A percentile compares a stretch with the other conserved stretches of the same genome.
Conservation (phyloP, 139 green algal genomes). For the Limnomonas spitsbergensis region DNA sequence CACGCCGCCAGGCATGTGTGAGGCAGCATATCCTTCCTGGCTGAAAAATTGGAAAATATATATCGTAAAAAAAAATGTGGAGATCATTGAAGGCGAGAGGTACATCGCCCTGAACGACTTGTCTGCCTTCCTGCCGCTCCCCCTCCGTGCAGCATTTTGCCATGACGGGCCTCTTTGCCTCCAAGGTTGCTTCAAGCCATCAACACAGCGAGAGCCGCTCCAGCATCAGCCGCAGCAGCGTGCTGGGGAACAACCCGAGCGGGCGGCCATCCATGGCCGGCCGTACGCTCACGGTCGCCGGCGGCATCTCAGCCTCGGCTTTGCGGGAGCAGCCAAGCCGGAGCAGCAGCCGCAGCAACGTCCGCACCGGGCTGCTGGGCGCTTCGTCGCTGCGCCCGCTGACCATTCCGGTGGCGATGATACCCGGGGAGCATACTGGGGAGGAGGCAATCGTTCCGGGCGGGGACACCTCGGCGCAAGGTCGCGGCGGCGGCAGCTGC, state of each 20-base stretch:
- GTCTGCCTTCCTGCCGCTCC: background rate
- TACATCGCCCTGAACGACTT: background rate
- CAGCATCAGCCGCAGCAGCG: too few relatives aligned
- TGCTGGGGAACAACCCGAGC: too few relatives aligned
- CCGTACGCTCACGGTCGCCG: background rate
- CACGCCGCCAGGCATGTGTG: background rate
- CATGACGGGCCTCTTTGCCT: background rate
- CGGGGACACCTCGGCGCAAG: too few relatives aligned
- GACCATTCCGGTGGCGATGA: too few relatives aligned
- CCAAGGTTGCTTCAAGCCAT: background rate
- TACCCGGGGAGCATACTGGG: too few relatives aligned
- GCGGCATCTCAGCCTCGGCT: background rate
- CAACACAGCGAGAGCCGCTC: background rate
- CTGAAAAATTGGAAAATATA: too few relatives aligned
- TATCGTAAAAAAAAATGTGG: too few relatives aligned
- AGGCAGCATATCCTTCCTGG: background rate
- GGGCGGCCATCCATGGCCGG: background rate
- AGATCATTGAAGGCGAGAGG: too few relatives aligned
- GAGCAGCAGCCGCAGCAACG: background rate
- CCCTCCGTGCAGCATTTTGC: constrained; percentile 13
- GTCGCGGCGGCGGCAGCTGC: too few relatives aligned
- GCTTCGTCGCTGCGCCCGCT: too few relatives aligned
- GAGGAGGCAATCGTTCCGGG: too few relatives aligned
- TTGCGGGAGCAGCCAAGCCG: background rate
- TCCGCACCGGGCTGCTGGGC: background rate